Conservation (phyloP, 176 grass and related monocot species). For the Musa itinerans region DNA sequence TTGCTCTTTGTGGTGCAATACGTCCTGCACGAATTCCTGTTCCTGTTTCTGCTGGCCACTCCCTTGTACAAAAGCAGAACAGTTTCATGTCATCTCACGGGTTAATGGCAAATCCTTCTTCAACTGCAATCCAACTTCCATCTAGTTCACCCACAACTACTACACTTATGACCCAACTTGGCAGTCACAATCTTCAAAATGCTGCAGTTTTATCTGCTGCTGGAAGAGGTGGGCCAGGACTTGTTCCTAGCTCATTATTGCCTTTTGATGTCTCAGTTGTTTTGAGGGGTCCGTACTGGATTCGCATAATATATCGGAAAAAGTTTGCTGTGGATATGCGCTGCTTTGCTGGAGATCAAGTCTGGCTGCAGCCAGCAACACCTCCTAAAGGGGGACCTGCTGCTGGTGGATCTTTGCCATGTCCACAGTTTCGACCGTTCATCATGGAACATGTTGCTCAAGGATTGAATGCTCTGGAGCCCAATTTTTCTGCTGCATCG, state of each 20-base stretch:
- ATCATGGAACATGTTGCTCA: conserved; percentile 99
- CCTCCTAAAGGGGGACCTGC: conserved; percentile 92
- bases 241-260: conserved; percentile 95
- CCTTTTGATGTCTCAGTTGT: conserved; percentile 99
- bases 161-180: conserved; percentile 47
- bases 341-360: conserved; percentile 97
- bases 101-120: conserved; percentile 49
- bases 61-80: conserved; percentile 46
- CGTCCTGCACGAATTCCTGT: conserved; percentile 94
- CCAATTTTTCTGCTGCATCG: conserved; percentile 52
- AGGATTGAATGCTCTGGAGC: conserved; percentile 94
- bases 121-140: conserved; percentile 40
- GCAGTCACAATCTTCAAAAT: conserved; percentile 60
- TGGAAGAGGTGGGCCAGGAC: conserved; percentile 77
- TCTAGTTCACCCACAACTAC: conserved; percentile 27
- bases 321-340: conserved; percentile 99
- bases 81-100: conserved; percentile 36
- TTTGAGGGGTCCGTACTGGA: conserved; percentile 96
- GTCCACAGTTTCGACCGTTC: conserved; percentile 96
- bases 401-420: conserved; percentile 88
- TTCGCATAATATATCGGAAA: conserved; percentile 98
- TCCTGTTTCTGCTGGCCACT: conserved; percentile 58
- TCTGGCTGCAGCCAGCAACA: conserved; percentile 96
- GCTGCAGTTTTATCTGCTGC: conserved; percentile 76
- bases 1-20: conserved; percentile 97